Evolutionary conservation across 1,139 yeast species (phyloP).

Genomic region (Diutina pseudorugosa): DNA sequence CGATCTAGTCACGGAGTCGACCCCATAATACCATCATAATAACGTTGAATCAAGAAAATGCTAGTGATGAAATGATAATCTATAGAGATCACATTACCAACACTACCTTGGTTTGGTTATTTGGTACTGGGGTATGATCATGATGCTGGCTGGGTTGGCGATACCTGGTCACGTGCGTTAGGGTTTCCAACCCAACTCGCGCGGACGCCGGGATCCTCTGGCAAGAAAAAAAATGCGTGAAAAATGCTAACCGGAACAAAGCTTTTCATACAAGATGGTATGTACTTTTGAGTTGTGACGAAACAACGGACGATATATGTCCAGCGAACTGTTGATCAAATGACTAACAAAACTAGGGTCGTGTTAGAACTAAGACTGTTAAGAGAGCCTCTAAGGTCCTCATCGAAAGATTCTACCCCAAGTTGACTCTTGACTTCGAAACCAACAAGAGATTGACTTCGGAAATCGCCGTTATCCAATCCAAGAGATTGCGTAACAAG

Average conservation of each 20-base stretch:
- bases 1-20: too few species aligned
- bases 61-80: too few species aligned
- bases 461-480: conserved; percentile 97
- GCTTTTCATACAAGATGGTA: conserved; percentile 1
- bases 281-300: not conserved
- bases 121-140: too few species aligned
- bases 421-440: conserved; percentile 98
- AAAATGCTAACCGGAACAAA: not conserved
- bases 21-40: too few species aligned
- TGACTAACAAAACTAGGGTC: conserved; percentile 50
- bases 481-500: conserved; percentile 99
- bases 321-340: not conserved
- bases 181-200: not conserved
- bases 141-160: not conserved
- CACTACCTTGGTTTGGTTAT: too few species aligned
- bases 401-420: conserved; percentile 99
- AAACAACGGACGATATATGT: not conserved
- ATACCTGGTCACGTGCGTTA: not conserved
- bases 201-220: not conserved
- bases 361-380: conserved; percentile 99
- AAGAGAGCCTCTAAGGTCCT: conserved; percentile 99
- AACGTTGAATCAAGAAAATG: too few species aligned
- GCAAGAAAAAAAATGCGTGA: not conserved
- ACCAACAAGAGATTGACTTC: conserved; percentile 99
- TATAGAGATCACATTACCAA: too few species aligned